Evolutionary conservation across 23 red algal species (phyloP), one percentile per base, ranked within the genome.

Genomic region (Chondrus crispus): DNA sequence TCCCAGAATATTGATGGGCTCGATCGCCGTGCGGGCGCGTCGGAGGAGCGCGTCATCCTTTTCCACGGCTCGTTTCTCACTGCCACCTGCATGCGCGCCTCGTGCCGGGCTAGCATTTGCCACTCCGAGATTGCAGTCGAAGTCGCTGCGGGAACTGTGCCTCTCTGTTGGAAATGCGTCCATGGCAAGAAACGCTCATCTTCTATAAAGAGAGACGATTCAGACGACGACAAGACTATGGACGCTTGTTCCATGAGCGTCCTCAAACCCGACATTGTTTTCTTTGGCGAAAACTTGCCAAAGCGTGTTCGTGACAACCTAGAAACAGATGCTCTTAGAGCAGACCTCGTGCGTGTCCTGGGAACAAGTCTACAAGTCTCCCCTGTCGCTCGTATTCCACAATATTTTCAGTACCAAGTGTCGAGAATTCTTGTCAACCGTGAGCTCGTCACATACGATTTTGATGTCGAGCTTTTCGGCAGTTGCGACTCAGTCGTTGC

Each of bases 1-100:
- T 94, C 97, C 28, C 97, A 98, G 78, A 98, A 98, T 79, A 96
- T 98, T 26, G 97, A 98, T 76, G 97, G 97, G 3, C 92, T 98
- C 3, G 97, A 98, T 64, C 54, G 69, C 10, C 35, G 35, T 14
- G 93, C 97, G 19, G 97, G 97, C 38, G 76, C 96, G 4, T 74
- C 75, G 13, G 73, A 78, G 26, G 42, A 80, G 24, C 46, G 68
- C 10, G 81, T 93, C 19, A 66, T 98, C n/a, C 80, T 90, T 43
- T 93, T 83, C 68, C 97, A 98, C 78, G 97, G 97, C 62, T 93
- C 80, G 26, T 95, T 96, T 58, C 75, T 91, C 36, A 92, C 85
- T 44, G 91, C 93, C 5, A 93, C 84, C 20, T 98, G 96, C 80
- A 64, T 85, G 14, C 80, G 82, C 11, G n/a, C 29, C 5, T 38